These are phyloP conservation scores for Boletales sp. DNA, from an alignment of 768 basidiomycete genomes.

Conservation along the genomic window DNA sequence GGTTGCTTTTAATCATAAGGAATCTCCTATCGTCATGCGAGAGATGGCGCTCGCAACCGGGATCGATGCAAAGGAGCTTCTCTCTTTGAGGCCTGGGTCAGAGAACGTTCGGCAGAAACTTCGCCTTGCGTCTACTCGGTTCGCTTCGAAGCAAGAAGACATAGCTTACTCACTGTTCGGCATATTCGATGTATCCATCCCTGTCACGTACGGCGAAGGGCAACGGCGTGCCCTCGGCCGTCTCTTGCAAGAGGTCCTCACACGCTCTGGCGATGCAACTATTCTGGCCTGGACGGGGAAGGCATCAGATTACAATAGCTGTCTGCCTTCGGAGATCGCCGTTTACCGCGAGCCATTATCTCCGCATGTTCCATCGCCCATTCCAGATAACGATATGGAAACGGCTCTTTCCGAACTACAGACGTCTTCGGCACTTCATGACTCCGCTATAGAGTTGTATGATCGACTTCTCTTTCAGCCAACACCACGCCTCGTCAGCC, in stretches of 20 bases:
- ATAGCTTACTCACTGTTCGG: constrained; percentile 26
- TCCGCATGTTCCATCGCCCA: constrained; percentile 4
- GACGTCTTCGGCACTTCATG: neutral
- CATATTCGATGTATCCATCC: constrained; percentile 19
- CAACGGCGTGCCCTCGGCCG: constrained; percentile 20
- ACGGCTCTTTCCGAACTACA: constrained; percentile 1
- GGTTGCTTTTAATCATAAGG: constrained; percentile 13
- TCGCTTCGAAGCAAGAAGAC: constrained; percentile 23
- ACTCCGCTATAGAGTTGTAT: constrained; percentile 10
- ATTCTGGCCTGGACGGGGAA: constrained; percentile 20
- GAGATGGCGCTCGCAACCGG: constrained; percentile 17
- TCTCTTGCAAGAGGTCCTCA: constrained; percentile 15
- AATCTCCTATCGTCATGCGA: constrained; percentile 14
- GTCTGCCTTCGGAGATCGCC: constrained; percentile 17
- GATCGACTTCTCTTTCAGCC: constrained; percentile 10
- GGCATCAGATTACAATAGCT: constrained; percentile 21
- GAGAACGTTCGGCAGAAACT: constrained; percentile 15
- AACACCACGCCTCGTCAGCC: constrained; percentile 13
- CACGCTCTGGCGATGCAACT: constrained; percentile 10
- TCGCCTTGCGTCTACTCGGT: constrained; percentile 17
- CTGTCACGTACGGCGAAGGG: constrained; percentile 24
- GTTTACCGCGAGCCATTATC: constrained; percentile 11
- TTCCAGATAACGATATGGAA: constrained; percentile 11
- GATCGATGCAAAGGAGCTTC: constrained; percentile 8
- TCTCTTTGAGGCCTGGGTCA: constrained; percentile 12